Base-by-base conservation (phyloP, 2,329 filamentous ascomycete species). In the Hansfordia pulvinata region DNA sequence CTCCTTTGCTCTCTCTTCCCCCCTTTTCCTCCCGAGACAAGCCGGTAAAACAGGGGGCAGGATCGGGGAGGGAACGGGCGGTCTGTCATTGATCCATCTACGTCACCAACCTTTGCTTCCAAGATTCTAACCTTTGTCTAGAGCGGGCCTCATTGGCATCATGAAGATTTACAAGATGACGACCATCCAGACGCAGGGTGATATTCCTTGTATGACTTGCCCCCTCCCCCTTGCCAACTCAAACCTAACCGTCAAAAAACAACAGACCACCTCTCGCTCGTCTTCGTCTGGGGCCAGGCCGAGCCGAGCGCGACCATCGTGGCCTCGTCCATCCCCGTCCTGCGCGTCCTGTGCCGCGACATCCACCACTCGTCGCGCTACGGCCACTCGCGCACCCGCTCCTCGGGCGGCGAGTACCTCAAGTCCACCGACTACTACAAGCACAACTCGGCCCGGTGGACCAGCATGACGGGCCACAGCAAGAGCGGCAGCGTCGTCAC, bases 281-380 rank as follows among this genome's bases (percentile, higher is more conserved):
- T 36, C 3, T 29, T 38, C 3, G 26, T 35, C n/a, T 41, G 37
- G 37, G 30, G 35, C 2, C 26, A 32, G 5, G 36, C 37, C n/a
- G 37, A 38, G 24, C 30, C 34, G 6, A 28, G 22, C 6, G 33
- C 34, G 3, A 41, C 38, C 14, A 38, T 39, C 19, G 37, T 39
- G 24, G 37, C 38, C 10, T 28, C 33, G 10, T 41, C 34, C 26
- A 40, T 40, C 11, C 37, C 37, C 13, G 30, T 37, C 12, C 30
- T 33, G 3, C 30, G 30, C 9, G 27, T 33, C 11, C 25, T 33
- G 10, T 29, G 30, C 23, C 24, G 30, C 6, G 30, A 30, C 27
- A 23, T 27, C 10, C 16, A 21, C 3, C 17, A 19, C 12, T 22
- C 20, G n/a, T n/a, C n/a, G n/a, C n/a, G n/a, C n/a, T n/a, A n/a